phyloP scores from a whole-genome alignment of 2,329 filamentous ascomycete species.

The Fusarium sp. region DNA sequence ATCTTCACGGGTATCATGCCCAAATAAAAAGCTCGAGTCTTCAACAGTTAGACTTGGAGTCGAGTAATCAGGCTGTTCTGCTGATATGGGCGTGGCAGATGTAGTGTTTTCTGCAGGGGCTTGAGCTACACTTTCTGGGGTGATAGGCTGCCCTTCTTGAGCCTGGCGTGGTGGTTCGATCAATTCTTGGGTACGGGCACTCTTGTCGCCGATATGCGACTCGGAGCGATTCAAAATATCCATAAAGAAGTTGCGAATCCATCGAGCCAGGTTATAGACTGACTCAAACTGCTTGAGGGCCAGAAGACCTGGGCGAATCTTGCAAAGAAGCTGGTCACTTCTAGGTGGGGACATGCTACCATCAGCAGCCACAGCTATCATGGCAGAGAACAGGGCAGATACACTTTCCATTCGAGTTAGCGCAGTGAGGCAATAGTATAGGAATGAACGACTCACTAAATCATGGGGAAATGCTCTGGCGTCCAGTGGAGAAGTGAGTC shows the following conservation, averaged over 20 bases:
- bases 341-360: background rate
- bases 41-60: background rate
- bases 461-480: background rate
- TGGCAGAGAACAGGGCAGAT: background rate
- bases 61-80: background rate
- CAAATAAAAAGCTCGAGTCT: background rate
- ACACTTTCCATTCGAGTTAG: background rate
- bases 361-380: background rate
- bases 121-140: background rate
- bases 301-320: background rate
- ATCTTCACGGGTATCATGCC: background rate
- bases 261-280: slow-evolving; percentile 5
- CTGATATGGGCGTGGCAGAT: background rate
- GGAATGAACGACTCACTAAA: background rate
- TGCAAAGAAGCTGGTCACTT: background rate
- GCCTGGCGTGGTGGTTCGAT: background rate
- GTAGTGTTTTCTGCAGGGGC: background rate
- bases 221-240: slow-evolving; percentile 11
- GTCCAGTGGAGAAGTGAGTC: background rate
- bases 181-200: background rate
- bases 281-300: slow-evolving; percentile 12
- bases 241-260: slow-evolving; percentile 31
- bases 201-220: background rate
- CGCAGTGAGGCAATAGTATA: background rate
- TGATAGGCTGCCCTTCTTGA: background rate